Conservation (phyloP, 768 basidiomycete genomes). For the Erythrobasidium yunnanense region DNA sequence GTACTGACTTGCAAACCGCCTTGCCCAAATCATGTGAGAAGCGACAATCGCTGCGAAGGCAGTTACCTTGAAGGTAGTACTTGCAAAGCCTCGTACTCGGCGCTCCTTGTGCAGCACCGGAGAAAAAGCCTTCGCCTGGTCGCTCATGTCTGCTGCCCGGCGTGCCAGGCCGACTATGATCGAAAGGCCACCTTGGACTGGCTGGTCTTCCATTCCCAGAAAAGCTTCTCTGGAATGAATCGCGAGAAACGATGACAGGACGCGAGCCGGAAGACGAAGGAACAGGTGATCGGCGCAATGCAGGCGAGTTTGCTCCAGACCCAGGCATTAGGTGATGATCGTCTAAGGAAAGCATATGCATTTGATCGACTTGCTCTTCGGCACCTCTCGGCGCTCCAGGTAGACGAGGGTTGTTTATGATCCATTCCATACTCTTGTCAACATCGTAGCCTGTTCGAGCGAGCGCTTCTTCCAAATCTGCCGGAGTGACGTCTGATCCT, state of each 20-base stretch:
- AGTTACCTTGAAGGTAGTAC: slow-evolving; percentile 94
- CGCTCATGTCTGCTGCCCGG: slow-evolving; percentile 29
- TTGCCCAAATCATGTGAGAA: slow-evolving; percentile 48
- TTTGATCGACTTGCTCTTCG: slow-evolving; percentile 5
- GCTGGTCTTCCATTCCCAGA: slow-evolving; percentile 30
- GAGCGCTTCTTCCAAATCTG: slow-evolving; percentile 86
- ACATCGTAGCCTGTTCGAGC: slow-evolving; percentile 83
- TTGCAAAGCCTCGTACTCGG: slow-evolving; percentile 67
- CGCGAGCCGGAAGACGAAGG: slow-evolving; percentile 32
- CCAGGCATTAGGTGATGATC: not conserved
- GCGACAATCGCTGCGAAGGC: slow-evolving; percentile 86
- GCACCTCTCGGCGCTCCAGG: slow-evolving; percentile 49
- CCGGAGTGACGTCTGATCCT: slow-evolving; percentile 65
- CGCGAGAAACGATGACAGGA: slow-evolving; percentile 36
- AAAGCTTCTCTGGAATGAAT: slow-evolving; percentile 36
- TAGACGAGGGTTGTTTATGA: slow-evolving; percentile 53
- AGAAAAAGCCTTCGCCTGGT: slow-evolving; percentile 21
- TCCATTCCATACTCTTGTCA: slow-evolving; percentile 86
- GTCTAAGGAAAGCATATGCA: slow-evolving; percentile 1
- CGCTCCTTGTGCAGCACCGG: slow-evolving; percentile 34
- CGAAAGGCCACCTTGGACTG: slow-evolving; percentile 9
- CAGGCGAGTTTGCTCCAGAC: not conserved
- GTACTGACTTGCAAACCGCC: slow-evolving; percentile 52
- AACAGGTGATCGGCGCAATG: not conserved
- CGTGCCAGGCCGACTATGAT: not conserved